A percentile compares a stretch with the other conserved stretches of the same genome.
These are phyloP conservation scores for Lathyrus sativus DNA, from an alignment of 306 rosid species.

Conservation along the genomic window DNA sequence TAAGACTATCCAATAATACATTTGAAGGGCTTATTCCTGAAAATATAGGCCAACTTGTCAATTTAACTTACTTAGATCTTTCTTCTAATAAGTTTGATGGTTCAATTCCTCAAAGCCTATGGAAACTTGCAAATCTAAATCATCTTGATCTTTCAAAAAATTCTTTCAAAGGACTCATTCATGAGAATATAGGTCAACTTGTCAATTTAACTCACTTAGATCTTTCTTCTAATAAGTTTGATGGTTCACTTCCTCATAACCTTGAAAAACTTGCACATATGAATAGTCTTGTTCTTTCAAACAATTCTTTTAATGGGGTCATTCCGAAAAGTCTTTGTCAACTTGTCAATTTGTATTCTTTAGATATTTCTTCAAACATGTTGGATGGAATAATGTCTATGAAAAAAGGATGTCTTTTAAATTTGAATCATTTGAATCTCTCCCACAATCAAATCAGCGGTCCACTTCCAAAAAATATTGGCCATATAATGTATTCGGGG, in stretches of 20 bases:
- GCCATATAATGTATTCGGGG: not conserved
- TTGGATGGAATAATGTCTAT: not conserved
- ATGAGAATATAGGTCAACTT: no score
- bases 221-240: not conserved
- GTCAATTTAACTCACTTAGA: no score
- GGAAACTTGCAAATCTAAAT: not conserved
- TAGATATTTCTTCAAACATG: not conserved
- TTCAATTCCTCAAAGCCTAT: not conserved
- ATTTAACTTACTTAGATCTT: not conserved
- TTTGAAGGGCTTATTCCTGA: not conserved
- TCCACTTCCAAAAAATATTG: constrained; percentile 23
- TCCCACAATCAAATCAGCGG: constrained; percentile 4
- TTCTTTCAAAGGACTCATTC: no score
- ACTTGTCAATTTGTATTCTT: no score
- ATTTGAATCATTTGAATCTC: not conserved
- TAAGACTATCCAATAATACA: constrained; percentile 4
- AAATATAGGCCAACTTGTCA: not conserved
- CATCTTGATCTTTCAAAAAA: not conserved
- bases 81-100: constrained; percentile 14
- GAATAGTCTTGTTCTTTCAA: no score
- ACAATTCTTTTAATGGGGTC: no score
- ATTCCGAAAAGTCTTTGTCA: no score
- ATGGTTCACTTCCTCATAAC: no score
- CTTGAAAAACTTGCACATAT: no score
- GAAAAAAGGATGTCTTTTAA: not conserved